These are phyloP conservation scores for Trichoderma sp. DNA, from an alignment of 2,329 filamentous ascomycete genomes.

Conservation along the genomic window DNA sequence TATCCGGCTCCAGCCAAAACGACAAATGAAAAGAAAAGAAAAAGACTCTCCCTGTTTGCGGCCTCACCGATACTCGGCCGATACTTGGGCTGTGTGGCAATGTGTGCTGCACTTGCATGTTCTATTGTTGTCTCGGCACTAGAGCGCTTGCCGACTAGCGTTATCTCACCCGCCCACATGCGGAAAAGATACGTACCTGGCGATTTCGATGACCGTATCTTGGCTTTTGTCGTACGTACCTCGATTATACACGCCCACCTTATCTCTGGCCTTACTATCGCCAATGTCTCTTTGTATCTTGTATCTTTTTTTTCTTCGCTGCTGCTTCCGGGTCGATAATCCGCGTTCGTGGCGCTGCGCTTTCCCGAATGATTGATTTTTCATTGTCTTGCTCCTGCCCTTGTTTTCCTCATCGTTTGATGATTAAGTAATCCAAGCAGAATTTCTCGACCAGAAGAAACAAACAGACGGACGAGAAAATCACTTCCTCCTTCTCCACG, in stretches of 20 bases:
- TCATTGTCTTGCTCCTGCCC: neutral
- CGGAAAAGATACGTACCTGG: conserved; percentile 7
- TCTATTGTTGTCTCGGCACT: neutral
- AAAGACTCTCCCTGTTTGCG: conserved; percentile 1
- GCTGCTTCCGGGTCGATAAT: neutral
- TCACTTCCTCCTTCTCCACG: neutral
- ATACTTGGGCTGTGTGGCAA: neutral
- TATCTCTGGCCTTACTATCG: neutral
- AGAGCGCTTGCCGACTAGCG: neutral
- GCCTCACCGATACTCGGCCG: conserved; percentile 17
- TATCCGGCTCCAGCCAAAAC: neutral
- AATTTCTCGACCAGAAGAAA: neutral
- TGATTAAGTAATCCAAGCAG: neutral
- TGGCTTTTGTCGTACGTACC: conserved; percentile 20
- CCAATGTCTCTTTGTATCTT: neutral
- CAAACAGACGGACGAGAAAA: neutral
- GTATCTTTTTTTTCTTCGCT: neutral
- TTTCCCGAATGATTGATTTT: neutral
- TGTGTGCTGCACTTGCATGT: neutral
- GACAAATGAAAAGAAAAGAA: neutral
- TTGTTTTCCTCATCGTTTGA: neutral
- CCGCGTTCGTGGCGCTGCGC: neutral
- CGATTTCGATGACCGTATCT: conserved; percentile 17
- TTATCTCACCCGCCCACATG: conserved; percentile 5
- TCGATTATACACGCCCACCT: conserved; percentile 6